phyloP scores from a whole-genome alignment of 2,329 filamentous ascomycete genomes.

The Pseudopyricularia cyperi region DNA sequence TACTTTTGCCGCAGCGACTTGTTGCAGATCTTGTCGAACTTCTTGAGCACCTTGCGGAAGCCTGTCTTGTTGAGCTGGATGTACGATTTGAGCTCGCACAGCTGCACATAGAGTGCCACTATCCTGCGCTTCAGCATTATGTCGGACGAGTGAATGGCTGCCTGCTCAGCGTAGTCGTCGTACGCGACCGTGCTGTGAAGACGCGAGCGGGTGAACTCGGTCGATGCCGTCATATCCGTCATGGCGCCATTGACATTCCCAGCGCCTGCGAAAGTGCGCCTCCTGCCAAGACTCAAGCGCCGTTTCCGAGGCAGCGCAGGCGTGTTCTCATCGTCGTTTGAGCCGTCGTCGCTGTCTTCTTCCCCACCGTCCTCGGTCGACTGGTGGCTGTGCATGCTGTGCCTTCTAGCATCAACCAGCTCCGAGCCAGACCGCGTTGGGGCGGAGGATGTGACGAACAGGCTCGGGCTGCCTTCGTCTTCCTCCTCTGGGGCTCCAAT shows the following conservation, averaged over 20 bases:
- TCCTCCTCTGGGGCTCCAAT: constrained; percentile 55
- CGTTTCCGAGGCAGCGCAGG: constrained; percentile 35
- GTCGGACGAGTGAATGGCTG: constrained; percentile 49
- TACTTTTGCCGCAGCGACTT: constrained; percentile 67
- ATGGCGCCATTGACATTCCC: constrained; percentile 15
- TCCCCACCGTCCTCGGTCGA: constrained; percentile 46
- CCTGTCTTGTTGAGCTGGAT: constrained; percentile 93
- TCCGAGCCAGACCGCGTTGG: not conserved
- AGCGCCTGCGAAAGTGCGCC: constrained; percentile 1
- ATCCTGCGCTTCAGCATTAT: constrained; percentile 90
- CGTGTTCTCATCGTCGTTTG: constrained; percentile 41
- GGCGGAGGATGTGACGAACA: not conserved
- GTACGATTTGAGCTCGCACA: constrained; percentile 93
- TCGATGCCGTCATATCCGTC: constrained; percentile 47
- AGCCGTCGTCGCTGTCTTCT: constrained; percentile 46
- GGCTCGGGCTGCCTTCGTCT: constrained; percentile 20
- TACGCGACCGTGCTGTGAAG: constrained; percentile 51
- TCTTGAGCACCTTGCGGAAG: constrained; percentile 93
- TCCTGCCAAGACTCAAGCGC: constrained; percentile 18
- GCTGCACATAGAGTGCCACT: constrained; percentile 73
- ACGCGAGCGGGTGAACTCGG: constrained; percentile 44
- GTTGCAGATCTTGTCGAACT: constrained; percentile 94
- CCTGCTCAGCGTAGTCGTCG: constrained; percentile 69
- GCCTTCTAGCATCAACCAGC: constrained; percentile 10
- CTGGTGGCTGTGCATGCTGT: constrained; percentile 26